Base-by-base conservation (phyloP, 768 basidiomycete species). In the Xerocomellus amylosporus region DNA sequence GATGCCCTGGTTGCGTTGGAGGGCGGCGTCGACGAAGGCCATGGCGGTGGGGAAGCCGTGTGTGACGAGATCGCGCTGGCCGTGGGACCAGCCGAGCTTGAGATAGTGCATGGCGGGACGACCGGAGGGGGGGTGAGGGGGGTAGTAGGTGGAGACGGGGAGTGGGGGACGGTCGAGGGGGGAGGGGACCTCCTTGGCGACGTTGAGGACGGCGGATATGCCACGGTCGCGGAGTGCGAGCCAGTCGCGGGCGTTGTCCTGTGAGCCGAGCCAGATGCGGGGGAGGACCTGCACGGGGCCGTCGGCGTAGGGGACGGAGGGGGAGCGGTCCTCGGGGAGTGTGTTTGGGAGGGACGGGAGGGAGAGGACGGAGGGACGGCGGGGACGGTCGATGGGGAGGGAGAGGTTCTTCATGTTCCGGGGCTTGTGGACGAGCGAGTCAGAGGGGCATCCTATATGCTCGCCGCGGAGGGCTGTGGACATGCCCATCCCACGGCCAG, bases 61-160 rank as follows among this genome's bases (percentile, higher is more conserved):
- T 3, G 83, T 72, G 60, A 93, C 90, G 37, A 96, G 82, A 68
- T 96, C 88, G 52, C 88, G 80, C 72, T 95, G 90, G n/a, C 93
- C 93, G 67, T 96, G 93, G 22, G 91, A 93, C 94, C 93, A 96
- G 48, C 81, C 80, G 26, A 95, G 81, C 70, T 92, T 93, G 72
- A 93, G 86, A 67, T 95, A 94, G 70, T 92, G 84, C 79, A 93
- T 83, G 17, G 78, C 78, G 0, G 92, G 90, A 59, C 90, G 79
- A 51, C 88, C 90, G 46, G 76, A 84, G 34, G 80, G 73, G 9
- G 81, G 65, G 69, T 91, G 82, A 2, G 90, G 77, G 13, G 86
- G 83, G 62, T 85, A 82, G 67, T 84, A 88, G 22, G 84, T 83
- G 13, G 81, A 54, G 51, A 75, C 72, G 58, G 89, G 77, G 60